Evolutionary conservation across 1,284 basidiomycete species (phyloP).

Genomic region (Leccinum insigne): DNA sequence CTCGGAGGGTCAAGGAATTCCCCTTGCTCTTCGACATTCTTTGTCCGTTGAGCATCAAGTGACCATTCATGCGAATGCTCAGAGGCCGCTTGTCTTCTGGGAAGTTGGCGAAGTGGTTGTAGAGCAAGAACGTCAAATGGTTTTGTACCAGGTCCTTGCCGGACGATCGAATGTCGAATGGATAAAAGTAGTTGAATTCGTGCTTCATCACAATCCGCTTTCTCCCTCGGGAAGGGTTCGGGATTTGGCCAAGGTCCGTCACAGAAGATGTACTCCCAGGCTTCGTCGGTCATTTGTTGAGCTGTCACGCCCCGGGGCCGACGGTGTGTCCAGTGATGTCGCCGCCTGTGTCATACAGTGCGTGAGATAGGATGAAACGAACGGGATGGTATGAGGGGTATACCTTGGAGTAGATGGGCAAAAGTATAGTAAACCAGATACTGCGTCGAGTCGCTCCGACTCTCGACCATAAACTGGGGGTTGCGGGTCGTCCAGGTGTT

Average conservation of each 20-base stretch:
- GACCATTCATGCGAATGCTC: slow-evolving; percentile 94
- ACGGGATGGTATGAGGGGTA: slow-evolving; percentile 18
- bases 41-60: slow-evolving; percentile 97
- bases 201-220: slow-evolving; percentile 83
- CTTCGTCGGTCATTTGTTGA: slow-evolving; percentile 95
- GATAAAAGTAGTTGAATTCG: slow-evolving; percentile 97
- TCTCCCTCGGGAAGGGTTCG: slow-evolving; percentile 70
- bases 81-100: slow-evolving; percentile 92
- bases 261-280: slow-evolving; percentile 95
- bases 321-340: no score
- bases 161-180: slow-evolving; percentile 98
- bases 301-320: slow-evolving; percentile 58
- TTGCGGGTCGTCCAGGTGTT: slow-evolving; percentile 76
- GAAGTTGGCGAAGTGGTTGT: slow-evolving; percentile 95
- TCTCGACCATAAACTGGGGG: slow-evolving; percentile 94
- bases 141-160: slow-evolving; percentile 98
- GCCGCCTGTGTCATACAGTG: neutral
- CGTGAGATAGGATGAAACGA: neutral
- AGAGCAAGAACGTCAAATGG: slow-evolving; percentile 94
- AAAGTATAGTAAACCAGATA: slow-evolving; percentile 99
- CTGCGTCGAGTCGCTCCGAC: slow-evolving; percentile 96
- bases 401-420: slow-evolving; percentile 85
- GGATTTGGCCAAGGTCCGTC: slow-evolving; percentile 60
- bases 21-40: slow-evolving; percentile 99
- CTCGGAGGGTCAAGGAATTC: slow-evolving; percentile 79